Base-by-base conservation (phyloP, 139 green algal genomes). In the Coelastrella sp. region DNA sequence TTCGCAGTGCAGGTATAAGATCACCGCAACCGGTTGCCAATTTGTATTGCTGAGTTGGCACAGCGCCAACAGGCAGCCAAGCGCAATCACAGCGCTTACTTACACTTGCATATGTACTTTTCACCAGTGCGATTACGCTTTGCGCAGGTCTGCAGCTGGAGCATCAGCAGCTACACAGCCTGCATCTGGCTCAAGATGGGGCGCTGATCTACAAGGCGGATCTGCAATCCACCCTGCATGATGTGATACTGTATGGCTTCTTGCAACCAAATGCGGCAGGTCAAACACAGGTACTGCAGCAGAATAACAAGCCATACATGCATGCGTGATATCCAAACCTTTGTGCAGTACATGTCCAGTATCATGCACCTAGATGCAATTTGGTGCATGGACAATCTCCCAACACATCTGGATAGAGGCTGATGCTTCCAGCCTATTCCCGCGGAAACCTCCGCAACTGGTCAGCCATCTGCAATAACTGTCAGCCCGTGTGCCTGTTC, bases 191-290 rank as follows among this genome's bases (percentile, higher is more conserved):
- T 5, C 71, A 88, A 60, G 88, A 91, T 71, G 88, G 88, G 30
- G 88, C 86, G 11, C 73, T 91, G 23, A 74, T 91, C 9, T 88
- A 88, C 73, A 81, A 69, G 27, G 73, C 62, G 37, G 83, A 87
- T 68, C 35, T 81, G 81, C 40, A 66, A n/a, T 81, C 75, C 6
- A 85, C 87, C n/a, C 67, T 90, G 83, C 68, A 77, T 30, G 87
- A 90, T 6, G 48, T 90, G 5, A 50, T 90, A 21, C 64, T 81
- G 48, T 81, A 84, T 35, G 79, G 83, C 23, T 87, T 88, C 53
- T 45, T 86, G 80, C 60, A 84, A 19, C 78, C 78, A 41, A 63
- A 82, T 27, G 30, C 75, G 57, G 75, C 75, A 25, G 75, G 75
- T 7, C 32, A 63, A 35, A n/a, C 66, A 60, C 75, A 63, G 53